Conservation (phyloP, 2,329 filamentous ascomycete species). For the Fusarium pseudocircinatum region DNA sequence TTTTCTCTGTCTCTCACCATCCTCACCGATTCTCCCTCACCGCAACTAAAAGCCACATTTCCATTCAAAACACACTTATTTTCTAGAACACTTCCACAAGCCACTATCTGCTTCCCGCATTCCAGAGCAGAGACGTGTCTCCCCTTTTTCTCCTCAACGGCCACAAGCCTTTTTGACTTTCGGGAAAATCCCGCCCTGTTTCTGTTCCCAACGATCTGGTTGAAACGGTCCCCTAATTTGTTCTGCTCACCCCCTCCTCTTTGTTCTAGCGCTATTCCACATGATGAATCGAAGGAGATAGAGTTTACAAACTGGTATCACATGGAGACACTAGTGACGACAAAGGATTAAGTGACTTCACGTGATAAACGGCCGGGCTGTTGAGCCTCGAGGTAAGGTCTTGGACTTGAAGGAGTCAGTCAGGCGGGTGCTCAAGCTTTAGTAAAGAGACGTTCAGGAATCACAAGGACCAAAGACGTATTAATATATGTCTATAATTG, state of each 20-base stretch:
- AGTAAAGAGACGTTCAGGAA: not conserved
- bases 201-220: slow-evolving; percentile 10
- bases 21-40: slow-evolving; percentile 1
- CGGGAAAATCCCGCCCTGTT: not conserved
- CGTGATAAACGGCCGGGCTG: not conserved
- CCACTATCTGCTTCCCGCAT: slow-evolving; percentile 23
- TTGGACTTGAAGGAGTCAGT: not conserved
- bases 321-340: not conserved
- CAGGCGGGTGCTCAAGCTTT: accelerated
- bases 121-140: slow-evolving; percentile 13
- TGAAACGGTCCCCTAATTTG: slow-evolving; percentile 13
- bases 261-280: slow-evolving; percentile 20
- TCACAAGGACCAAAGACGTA: not conserved
- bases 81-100: slow-evolving; percentile 10
- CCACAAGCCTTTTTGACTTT: slow-evolving; percentile 20
- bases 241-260: not conserved
- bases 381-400: not conserved
- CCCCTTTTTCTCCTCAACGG: slow-evolving; percentile 15
- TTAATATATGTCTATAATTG: not conserved
- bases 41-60: slow-evolving; percentile 15
- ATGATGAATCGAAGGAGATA: slow-evolving; percentile 4
- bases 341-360: not conserved
- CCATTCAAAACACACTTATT: not conserved
- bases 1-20: not conserved
- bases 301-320: slow-evolving; percentile 1